Conservation (phyloP, 768 basidiomycete genomes). For the Pulveroboletus ravenelii region DNA sequence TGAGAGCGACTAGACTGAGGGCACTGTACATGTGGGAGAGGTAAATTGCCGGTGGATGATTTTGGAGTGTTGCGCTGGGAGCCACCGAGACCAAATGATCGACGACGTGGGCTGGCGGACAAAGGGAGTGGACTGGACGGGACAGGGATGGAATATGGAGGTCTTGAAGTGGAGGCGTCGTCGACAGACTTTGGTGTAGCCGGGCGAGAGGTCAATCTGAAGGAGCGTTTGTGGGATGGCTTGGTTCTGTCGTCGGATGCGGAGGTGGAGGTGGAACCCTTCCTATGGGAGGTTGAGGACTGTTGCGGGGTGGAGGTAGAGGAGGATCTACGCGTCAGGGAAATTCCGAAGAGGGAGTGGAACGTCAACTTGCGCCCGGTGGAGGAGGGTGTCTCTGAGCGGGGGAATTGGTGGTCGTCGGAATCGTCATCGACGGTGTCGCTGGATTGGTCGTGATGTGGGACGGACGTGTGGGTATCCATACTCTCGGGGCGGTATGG, state of each 20-base stretch:
- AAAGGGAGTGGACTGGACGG: conserved; percentile 30
- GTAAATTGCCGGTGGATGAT: conserved; percentile 26
- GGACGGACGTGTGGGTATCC: conserved; percentile 9
- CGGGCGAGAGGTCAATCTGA: conserved; percentile 29
- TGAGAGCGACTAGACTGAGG: conserved; percentile 17
- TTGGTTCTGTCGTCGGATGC: conserved; percentile 12
- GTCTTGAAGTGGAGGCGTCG: conserved; percentile 17
- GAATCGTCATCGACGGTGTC: conserved; percentile 11
- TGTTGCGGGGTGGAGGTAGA: conserved; percentile 16
- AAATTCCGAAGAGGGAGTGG: conserved; percentile 26
- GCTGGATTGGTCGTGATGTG: conserved; percentile 12
- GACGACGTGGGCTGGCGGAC: conserved; percentile 31
- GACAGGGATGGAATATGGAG: conserved; percentile 21
- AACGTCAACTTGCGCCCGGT: conserved; percentile 19
- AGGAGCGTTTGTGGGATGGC: conserved; percentile 29
- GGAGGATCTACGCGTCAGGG: conserved; percentile 26
- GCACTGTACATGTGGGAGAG: conserved; percentile 18
- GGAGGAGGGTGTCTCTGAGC: conserved; percentile 29
- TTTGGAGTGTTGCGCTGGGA: conserved; percentile 29
- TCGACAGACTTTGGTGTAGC: conserved; percentile 27
- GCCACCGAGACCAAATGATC: conserved; percentile 27
- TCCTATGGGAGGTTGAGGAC: conserved; percentile 16
- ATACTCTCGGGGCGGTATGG: conserved; percentile 9
- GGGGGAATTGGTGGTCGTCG: conserved; percentile 20
- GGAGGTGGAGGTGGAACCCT: conserved; percentile 23